These are phyloP conservation scores for Lipomyces oligophaga DNA, from an alignment of 805 yeast genomes.

Conservation along the genomic window DNA sequence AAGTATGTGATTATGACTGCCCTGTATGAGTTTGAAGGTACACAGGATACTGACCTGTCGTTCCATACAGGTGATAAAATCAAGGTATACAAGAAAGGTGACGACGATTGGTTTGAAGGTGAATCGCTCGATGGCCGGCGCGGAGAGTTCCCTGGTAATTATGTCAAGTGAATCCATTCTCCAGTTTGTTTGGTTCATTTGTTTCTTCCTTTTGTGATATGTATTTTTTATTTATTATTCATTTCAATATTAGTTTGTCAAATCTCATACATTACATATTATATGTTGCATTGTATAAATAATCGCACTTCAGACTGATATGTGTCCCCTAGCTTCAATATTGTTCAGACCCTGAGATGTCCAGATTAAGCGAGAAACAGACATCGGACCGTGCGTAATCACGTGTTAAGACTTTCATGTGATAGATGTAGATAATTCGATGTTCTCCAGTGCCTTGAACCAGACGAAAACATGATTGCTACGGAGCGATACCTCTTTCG, in stretches of 20 bases:
- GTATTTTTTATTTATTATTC: neutral
- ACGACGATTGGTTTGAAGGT: constrained; percentile 53
- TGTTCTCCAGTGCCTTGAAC: too few species aligned
- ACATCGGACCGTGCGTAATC: too few species aligned
- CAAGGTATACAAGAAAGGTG: constrained; percentile 37
- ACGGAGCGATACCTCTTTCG: too few species aligned
- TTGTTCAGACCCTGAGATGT: too few species aligned
- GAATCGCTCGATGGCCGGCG: constrained; percentile 39
- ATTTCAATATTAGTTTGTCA: neutral
- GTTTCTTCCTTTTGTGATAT: neutral
- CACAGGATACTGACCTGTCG: constrained; percentile 39
- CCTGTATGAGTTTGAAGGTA: constrained; percentile 38
- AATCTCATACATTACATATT: too few species aligned
- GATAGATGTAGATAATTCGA: too few species aligned
- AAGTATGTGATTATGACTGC: constrained; percentile 36
- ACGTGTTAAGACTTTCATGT: too few species aligned
- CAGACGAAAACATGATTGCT: too few species aligned
- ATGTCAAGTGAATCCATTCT: constrained; percentile 36
- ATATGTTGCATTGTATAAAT: too few species aligned
- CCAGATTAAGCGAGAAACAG: too few species aligned
- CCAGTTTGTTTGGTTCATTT: neutral
- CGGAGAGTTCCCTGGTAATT: constrained; percentile 50
- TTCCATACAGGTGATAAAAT: constrained; percentile 41
- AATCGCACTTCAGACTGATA: too few species aligned
- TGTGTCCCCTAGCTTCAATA: too few species aligned